Evolutionary conservation across 345 rosid genomes (phyloP), one percentile per base, ranked within the genome.

Genomic region (Rhodamnia argentea): DNA sequence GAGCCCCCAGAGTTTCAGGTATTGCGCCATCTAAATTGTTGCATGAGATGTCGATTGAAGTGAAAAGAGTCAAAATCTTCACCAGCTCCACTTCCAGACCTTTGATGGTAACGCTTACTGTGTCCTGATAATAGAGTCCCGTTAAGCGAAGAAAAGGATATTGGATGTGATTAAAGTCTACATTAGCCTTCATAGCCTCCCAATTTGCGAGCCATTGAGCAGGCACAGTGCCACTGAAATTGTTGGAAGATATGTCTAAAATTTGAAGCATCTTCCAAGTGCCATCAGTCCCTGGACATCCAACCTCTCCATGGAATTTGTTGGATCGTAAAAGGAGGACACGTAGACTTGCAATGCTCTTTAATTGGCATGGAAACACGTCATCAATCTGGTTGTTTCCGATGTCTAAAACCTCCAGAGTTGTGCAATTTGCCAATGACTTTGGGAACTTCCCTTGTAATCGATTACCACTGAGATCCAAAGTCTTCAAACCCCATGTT

Each of bases 301-400:
- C 78, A 85, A 94, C 85, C 3, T 4, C 7, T 2, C 94, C 93
- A 1, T 88, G 4, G 83, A 94, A 92, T 6, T 55, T 13, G 84
- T 93, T 94, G 7, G 88, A 87, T 27, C 93, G 90, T 83, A 93
- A 64, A 75, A 89, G 87, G 5, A 91, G 92, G 32, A 90, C 90
- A 11, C 83, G 87, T 78, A 93, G 83, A 0, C 23, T 27, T 11
- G 89, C 56, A n/a, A 82, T 44, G 11, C 7, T 82, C 59, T 86
- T 84, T 88, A 92, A 29, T 50, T 82, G 70, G 15, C 91, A 90
- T 8, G 94, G 95, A 75, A 88, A 91, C 1, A 0, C 44, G 37
- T 88, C 93, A 5, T 75, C 82, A 3, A 93, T 83, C 37, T 59
- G 84, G 54, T 91, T 93, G 85, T 87, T 85, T 47, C 93, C 92